Conservation (phyloP, 2,329 filamentous ascomycete species). For the Drechslera avenae region DNA sequence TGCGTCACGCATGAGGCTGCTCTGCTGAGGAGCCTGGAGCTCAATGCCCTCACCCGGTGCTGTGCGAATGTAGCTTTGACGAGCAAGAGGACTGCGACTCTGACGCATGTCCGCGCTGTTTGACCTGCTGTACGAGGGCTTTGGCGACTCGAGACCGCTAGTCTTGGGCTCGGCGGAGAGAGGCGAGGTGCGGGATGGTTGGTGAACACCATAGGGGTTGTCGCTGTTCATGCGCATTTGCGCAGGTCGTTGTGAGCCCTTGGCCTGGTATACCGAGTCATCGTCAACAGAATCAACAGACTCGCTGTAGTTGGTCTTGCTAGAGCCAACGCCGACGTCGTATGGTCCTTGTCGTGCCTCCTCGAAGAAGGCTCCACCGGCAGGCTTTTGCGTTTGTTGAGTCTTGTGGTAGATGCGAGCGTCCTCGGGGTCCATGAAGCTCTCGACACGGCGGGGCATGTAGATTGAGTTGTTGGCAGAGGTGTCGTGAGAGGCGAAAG, state of each 20-base stretch:
- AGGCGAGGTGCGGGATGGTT: constrained; percentile 34
- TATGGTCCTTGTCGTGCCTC: constrained; percentile 36
- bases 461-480: constrained; percentile 66
- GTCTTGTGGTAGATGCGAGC: constrained; percentile 73
- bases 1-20: constrained; percentile 42
- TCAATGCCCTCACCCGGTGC: constrained; percentile 44
- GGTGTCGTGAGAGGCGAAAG: constrained; percentile 60
- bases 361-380: constrained; percentile 52
- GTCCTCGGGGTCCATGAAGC: constrained; percentile 79
- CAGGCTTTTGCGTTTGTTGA: constrained; percentile 56
- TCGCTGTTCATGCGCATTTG: constrained; percentile 35
- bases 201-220: constrained; percentile 17
- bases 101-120: constrained; percentile 33
- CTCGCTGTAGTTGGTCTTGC: constrained; percentile 41
- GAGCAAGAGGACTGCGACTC: constrained; percentile 54
- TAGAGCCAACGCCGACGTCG: constrained; percentile 24
- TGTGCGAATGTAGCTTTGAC: constrained; percentile 50
- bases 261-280: constrained; percentile 42
- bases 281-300: constrained; percentile 46
- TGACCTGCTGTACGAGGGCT: constrained; percentile 34
- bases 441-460: constrained; percentile 71
- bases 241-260: constrained; percentile 31
- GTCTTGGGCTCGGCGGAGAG: constrained; percentile 36
- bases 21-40: constrained; percentile 43
- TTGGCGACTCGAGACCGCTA: constrained; percentile 36